These are phyloP conservation scores for Gaeumannomyces sp. DNA, from an alignment of 2,329 filamentous ascomycete genomes.

Conservation along the genomic window DNA sequence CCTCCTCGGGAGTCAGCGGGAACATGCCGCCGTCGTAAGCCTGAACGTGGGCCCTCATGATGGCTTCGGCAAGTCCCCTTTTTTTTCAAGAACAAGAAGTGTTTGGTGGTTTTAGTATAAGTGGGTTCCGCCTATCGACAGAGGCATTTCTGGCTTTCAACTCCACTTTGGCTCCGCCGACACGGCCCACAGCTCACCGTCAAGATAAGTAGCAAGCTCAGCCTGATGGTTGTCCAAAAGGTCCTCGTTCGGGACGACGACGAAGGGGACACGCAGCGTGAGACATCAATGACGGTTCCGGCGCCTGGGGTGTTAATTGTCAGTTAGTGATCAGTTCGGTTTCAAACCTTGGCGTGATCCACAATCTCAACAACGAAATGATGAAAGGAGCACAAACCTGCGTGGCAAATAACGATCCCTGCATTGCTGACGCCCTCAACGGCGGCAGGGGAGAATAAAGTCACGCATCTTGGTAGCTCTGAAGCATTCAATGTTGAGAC, in stretches of 20 bases:
- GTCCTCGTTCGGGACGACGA: conserved; percentile 80
- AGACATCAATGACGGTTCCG: conserved; percentile 79
- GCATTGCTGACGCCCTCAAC: conserved; percentile 40
- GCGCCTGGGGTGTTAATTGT: conserved; percentile 53
- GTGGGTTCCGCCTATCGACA: background rate
- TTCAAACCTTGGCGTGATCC: background rate
- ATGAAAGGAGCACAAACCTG: conserved; percentile 47
- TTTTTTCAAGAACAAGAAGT: background rate
- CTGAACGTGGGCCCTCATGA: conserved; percentile 13
- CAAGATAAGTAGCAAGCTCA: conserved; percentile 74
- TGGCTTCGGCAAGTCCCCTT: conserved; percentile 20
- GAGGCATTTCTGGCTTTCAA: conserved; percentile 1
- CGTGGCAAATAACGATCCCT: conserved; percentile 82
- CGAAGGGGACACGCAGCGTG: conserved; percentile 67
- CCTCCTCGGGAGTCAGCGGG: background rate
- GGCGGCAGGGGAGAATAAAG: conserved; percentile 52
- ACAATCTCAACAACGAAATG: conserved; percentile 6
- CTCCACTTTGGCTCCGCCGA: conserved; percentile 61
- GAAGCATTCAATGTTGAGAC: conserved; percentile 36
- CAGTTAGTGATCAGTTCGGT: background rate
- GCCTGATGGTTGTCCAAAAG: conserved; percentile 88
- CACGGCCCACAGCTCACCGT: conserved; percentile 69
- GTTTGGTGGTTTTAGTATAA: conserved; percentile 10
- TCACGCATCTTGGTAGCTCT: conserved; percentile 52
- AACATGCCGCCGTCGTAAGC: conserved; percentile 8